phyloP scores from a whole-genome alignment of 306 rosid species.

The Corylus americana region DNA sequence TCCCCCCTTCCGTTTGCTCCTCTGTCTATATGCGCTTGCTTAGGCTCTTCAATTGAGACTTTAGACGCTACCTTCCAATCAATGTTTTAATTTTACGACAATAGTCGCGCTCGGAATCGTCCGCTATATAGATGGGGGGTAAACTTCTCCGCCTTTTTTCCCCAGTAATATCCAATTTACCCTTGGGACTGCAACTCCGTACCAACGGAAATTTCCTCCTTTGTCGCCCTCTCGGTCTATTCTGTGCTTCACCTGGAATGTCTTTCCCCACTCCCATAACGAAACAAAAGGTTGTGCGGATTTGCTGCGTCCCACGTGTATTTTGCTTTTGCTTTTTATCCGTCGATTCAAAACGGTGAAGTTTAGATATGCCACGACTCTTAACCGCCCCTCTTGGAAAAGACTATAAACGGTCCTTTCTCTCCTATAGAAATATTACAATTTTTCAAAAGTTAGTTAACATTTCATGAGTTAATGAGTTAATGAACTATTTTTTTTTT shows the following conservation, averaged over 20 bases:
- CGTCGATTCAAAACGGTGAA: too few relatives aligned
- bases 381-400: too few relatives aligned
- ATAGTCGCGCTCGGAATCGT: neutral
- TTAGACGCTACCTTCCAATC: neutral
- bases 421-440: too few relatives aligned
- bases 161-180: neutral
- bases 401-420: too few relatives aligned
- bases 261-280: neutral
- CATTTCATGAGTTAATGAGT: too few relatives aligned
- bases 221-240: neutral
- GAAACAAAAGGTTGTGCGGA: neutral
- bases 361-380: too few relatives aligned
- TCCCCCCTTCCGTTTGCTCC: neutral
- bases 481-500: too few relatives aligned
- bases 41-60: neutral
- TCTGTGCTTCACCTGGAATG: neutral
- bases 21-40: neutral
- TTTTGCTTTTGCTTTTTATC: neutral
- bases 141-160: neutral
- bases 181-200: neutral
- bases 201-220: conserved; percentile 21
- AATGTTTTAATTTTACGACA: neutral
- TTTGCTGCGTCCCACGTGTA: neutral
- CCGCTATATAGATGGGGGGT: neutral
- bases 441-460: too few relatives aligned